These are phyloP conservation scores for Trichoderma orchidacearum DNA, from an alignment of 495 filamentous ascomycete species.

Conservation along the genomic window DNA sequence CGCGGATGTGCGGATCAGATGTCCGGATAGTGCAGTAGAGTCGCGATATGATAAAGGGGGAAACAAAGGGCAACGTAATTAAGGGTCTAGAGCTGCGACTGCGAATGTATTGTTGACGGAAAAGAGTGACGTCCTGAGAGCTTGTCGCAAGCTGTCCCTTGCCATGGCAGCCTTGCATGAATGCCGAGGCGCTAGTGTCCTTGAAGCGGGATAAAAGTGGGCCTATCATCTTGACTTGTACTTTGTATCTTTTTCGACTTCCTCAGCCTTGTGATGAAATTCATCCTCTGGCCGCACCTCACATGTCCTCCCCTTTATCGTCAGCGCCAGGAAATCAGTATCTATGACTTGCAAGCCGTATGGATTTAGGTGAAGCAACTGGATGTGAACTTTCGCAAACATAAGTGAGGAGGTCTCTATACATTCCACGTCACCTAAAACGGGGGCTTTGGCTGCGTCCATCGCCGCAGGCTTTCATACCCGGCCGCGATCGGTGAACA, in stretches of 20 bases:
- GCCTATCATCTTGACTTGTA: background rate
- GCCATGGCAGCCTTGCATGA: slow-evolving; percentile 1
- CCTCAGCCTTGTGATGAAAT: background rate
- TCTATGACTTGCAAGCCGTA: no score
- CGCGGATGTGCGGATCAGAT: background rate
- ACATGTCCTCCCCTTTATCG: background rate
- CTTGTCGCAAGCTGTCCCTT: slow-evolving; percentile 2
- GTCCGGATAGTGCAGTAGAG: background rate
- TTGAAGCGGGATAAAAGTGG: background rate
- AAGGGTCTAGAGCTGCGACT: background rate
- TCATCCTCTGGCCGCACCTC: background rate
- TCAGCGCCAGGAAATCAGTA: background rate
- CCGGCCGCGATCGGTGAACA: no score
- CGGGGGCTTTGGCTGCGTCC: no score
- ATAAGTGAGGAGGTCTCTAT: no score
- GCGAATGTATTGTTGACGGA: background rate
- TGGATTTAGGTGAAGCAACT: no score
- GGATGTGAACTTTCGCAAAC: no score
- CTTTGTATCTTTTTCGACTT: background rate
- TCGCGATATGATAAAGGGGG: no score
- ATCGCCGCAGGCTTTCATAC: no score
- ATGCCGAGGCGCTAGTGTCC: background rate
- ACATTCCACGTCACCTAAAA: no score
- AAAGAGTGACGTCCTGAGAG: background rate
- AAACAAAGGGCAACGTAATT: background rate